Evolutionary conservation across 2,329 filamentous ascomycete species (phyloP).

Genomic region (Fusarium denticulatum): DNA sequence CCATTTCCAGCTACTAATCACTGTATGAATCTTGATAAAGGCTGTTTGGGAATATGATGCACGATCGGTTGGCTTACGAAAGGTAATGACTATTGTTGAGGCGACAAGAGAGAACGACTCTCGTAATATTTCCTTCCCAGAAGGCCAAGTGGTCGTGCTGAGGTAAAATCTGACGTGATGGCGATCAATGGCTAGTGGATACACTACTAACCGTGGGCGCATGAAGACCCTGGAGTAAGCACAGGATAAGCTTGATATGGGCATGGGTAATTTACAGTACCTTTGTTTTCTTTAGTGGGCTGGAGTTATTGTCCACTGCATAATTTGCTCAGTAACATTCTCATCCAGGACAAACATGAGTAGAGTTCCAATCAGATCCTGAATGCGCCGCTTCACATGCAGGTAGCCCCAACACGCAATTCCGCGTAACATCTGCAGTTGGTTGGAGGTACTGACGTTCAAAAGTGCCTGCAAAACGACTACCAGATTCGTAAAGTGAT

Average conservation of each 20-base stretch:
- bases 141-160: background rate
- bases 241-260: background rate
- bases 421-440: background rate
- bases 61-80: background rate
- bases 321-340: background rate
- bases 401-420: background rate
- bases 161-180: background rate
- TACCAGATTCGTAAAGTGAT: background rate
- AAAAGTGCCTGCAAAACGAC: background rate
- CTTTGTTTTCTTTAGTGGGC: background rate
- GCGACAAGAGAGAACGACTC: background rate
- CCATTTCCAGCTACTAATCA: background rate
- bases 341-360: background rate
- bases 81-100: background rate
- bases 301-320: background rate
- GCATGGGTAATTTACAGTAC: background rate
- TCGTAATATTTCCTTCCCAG: background rate
- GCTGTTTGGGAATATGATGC: background rate
- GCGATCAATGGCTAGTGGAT: background rate
- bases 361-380: background rate
- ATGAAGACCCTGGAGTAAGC: background rate
- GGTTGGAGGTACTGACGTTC: accelerated
- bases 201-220: background rate
- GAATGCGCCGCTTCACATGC: background rate
- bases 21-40: background rate